phyloP scores from a whole-genome alignment of 192 early-diverging fungal species.

The Linnemannia hyalina region DNA sequence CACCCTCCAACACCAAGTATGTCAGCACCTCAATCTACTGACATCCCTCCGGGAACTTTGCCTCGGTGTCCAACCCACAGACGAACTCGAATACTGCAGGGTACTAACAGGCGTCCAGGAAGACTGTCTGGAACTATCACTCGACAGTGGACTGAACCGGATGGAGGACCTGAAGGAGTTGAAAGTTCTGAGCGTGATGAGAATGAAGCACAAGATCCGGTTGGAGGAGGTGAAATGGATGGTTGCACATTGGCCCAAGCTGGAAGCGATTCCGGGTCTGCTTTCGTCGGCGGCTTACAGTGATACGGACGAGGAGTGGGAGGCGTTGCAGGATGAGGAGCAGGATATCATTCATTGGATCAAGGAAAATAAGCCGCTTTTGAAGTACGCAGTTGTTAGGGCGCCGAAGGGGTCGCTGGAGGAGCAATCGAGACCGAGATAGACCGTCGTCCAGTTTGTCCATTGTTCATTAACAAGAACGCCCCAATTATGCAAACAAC shows the following conservation, averaged over 20 bases:
- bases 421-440: neutral
- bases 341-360: slow-evolving; percentile 6
- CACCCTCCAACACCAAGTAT: neutral
- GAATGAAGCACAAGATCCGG: slow-evolving; percentile 13
- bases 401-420: neutral
- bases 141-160: neutral
- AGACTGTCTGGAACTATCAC: neutral
- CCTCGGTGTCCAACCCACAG: neutral
- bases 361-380: neutral
- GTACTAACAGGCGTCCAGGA: neutral
- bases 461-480: too few relatives aligned
- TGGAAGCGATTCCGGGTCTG: neutral
- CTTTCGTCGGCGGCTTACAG: neutral
- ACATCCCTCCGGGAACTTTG: neutral
- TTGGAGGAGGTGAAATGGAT: slow-evolving; percentile 19
- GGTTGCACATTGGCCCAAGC: neutral
- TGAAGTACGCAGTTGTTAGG: neutral
- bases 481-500: too few relatives aligned
- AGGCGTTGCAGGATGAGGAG: neutral
- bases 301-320: neutral
- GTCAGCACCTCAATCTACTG: neutral
- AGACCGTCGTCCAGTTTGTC: too few relatives aligned
- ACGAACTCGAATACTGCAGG: neutral
- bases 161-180: slow-evolving; percentile 4
- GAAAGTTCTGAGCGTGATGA: neutral